Evolutionary conservation across 2,329 filamentous ascomycete genomes (phyloP).

Genomic region (Fusarium bulbicola): DNA sequence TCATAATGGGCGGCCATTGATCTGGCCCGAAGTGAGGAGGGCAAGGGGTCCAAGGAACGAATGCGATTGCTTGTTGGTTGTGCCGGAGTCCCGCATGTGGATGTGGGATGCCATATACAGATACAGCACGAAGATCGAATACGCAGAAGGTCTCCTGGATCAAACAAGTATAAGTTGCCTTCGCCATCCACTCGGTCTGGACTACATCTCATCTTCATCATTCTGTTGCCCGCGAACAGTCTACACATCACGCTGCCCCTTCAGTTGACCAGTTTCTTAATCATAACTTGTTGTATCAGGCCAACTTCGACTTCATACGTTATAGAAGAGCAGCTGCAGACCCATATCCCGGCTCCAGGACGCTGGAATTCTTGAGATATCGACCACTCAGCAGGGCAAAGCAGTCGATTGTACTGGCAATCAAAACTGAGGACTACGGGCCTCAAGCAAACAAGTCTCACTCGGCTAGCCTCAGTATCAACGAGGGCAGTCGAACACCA

Average conservation of each 20-base stretch:
- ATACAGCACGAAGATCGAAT: conserved; percentile 38
- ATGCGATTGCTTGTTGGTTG: conserved; percentile 43
- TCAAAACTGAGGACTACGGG: neutral
- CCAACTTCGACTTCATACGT: neutral
- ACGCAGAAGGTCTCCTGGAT: conserved; percentile 8
- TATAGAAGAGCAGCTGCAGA: neutral
- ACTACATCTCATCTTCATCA: conserved; percentile 24
- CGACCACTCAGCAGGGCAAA: neutral
- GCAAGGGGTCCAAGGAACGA: conserved; percentile 29
- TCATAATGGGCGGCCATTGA: conserved; percentile 37
- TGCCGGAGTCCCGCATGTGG: conserved; percentile 45
- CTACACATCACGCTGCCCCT: neutral
- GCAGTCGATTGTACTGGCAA: neutral
- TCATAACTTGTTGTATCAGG: neutral
- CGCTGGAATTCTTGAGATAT: neutral
- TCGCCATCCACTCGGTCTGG: conserved; percentile 41
- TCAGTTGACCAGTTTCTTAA: neutral
- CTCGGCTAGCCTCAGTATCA: neutral
- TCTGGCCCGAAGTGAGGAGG: conserved; percentile 19
- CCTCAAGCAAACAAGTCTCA: neutral
- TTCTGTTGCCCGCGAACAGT: neutral
- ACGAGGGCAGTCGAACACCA: neutral
- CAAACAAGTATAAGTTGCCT: conserved; percentile 53
- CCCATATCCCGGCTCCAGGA: neutral
- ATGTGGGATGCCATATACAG: conserved; percentile 42